Evolutionary conservation across 768 basidiomycete species (phyloP).

Genomic region (Psilocybe cubensis): DNA sequence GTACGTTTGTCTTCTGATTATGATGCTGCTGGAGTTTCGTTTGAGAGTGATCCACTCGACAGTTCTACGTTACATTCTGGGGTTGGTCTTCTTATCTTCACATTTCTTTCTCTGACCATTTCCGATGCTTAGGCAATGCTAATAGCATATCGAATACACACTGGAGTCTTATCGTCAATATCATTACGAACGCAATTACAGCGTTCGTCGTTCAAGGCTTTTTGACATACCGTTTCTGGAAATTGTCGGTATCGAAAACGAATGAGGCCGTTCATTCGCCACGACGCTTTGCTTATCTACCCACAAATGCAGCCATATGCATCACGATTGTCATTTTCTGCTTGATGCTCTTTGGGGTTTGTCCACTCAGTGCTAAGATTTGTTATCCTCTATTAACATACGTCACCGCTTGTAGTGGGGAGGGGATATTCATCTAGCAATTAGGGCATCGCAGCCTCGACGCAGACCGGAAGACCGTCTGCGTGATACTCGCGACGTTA

Average conservation of each 20-base stretch:
- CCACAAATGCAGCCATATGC: constrained; percentile 5
- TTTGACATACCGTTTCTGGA: constrained; percentile 14
- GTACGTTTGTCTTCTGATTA: constrained; percentile 7
- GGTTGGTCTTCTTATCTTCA: constrained; percentile 6
- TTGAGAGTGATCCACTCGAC: neutral
- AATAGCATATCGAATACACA: neutral
- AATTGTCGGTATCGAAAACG: constrained; percentile 7
- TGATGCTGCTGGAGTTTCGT: neutral
- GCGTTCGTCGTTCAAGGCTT: constrained; percentile 12
- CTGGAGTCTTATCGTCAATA: constrained; percentile 10
- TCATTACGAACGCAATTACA: constrained; percentile 7
- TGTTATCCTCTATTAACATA: neutral
- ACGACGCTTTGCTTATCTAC: neutral
- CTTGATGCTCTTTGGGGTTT: constrained; percentile 1
- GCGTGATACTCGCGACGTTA: neutral
- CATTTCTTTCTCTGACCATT: neutral
- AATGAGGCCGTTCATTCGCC: neutral
- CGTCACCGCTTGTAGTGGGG: neutral
- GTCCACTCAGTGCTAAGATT: neutral
- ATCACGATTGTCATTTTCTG: neutral
- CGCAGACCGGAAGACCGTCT: neutral
- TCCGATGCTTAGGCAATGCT: neutral
- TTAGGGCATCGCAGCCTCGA: neutral
- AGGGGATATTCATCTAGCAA: neutral
- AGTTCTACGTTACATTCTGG: constrained; percentile 2